Evolutionary conservation across 257 asterid genomes (phyloP), one percentile per base, ranked within the genome.

Genomic region (Solanum tacnaense): DNA sequence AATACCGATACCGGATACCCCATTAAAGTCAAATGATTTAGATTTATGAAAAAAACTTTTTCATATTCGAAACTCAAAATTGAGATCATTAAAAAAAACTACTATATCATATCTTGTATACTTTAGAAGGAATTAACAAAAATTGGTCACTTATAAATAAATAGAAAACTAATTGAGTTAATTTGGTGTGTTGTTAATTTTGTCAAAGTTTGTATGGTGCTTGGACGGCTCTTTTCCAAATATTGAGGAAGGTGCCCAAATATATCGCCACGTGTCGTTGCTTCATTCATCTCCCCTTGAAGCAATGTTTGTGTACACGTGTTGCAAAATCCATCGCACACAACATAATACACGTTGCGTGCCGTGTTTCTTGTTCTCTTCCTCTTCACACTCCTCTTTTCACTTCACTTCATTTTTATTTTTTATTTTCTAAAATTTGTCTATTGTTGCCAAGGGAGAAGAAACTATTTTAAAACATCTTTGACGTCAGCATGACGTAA

Each of bases 1-100:
- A 44, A 1, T 44, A 44, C 5, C 3, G 7, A 46, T 46, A 13
- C 0, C 7, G 0, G 0, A 46, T 13, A 13, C 0, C 3, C 8
- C 9, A 49, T 49, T 49, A 20, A 56, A 56, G 4, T 56, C 23
- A 7, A 7, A 56, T 18, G 0, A 6, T 18, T 56, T 18, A 3
- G 1, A 56, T 56, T 18, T 56, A 56, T 56, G 2, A 3, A 1
- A 2, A 49, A 5, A 5, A 49, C 60, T 46, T 12, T 11, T 44
- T 12, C 52, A 41, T 10, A 41, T 41, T 39, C 7, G 18, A 0
- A 1, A 46, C 18, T 13, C 58, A 13, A 13, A 46, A 46, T 46
- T 46, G 3, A 13, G 58, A 46, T 46, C 21, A 13, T 44, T 44
- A 44, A 44, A 44, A 41, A 44, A 44, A 12, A 12, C 12, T 9